phyloP scores from a whole-genome alignment of 2,329 filamentous ascomycete genomes.

The Exophiala oligosperma region DNA sequence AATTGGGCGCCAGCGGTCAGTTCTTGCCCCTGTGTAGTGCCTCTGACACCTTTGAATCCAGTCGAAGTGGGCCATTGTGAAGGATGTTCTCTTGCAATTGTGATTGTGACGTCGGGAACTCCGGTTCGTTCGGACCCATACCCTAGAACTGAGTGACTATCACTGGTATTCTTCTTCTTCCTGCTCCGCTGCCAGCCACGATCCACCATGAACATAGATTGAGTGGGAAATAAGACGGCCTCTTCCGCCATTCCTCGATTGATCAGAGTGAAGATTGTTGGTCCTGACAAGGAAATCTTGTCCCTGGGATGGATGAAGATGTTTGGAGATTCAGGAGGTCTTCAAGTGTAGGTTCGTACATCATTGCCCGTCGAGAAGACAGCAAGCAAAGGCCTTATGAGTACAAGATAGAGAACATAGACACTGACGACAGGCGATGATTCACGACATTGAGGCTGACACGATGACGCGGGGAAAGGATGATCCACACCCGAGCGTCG shows the following conservation, averaged over 20 bases:
- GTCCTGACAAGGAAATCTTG: neutral
- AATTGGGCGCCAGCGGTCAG: conserved; percentile 2
- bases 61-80: neutral
- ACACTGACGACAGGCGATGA: neutral
- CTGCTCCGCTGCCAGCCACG: conserved; percentile 22
- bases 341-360: neutral
- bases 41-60: neutral
- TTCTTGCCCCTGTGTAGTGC: neutral
- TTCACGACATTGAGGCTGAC: neutral
- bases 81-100: neutral
- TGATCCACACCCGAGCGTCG: neutral
- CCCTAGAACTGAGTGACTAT: neutral
- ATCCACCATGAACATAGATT: conserved; percentile 26
- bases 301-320: conserved; percentile 6
- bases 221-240: conserved; percentile 18
- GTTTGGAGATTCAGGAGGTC: neutral
- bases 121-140: conserved; percentile 4
- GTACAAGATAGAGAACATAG: neutral
- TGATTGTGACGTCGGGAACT: conserved; percentile 22
- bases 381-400: too few species aligned
- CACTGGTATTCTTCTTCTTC: conserved; percentile 5
- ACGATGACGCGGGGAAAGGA: neutral
- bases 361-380: neutral
- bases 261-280: too few species aligned
- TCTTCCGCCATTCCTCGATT: conserved; percentile 15